Conservation (phyloP, 2,329 filamentous ascomycete species). For the Bipolaris cookei region DNA sequence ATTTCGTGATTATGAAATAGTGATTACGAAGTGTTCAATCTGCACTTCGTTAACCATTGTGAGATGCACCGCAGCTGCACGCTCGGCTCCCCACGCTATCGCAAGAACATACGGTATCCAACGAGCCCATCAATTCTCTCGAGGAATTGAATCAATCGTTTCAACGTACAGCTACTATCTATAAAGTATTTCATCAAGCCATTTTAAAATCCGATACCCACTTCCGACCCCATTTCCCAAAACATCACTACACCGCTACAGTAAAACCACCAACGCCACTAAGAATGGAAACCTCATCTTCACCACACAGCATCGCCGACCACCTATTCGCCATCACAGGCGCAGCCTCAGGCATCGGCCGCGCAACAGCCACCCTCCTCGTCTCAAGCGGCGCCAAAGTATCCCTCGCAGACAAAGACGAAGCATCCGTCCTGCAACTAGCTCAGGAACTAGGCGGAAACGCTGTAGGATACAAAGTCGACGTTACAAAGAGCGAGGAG, state of each 20-base stretch:
- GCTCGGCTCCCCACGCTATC: background rate
- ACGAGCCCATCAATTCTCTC: background rate
- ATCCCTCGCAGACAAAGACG: slow-evolving; percentile 15
- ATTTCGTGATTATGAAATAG: no score
- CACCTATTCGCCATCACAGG: slow-evolving; percentile 20
- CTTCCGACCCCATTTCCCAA: background rate
- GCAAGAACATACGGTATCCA: background rate
- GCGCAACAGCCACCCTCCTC: slow-evolving; percentile 14
- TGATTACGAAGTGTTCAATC: background rate
- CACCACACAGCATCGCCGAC: slow-evolving; percentile 1
- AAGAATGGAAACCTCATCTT: background rate
- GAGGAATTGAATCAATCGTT: background rate
- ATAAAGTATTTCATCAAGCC: no score
- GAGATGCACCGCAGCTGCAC: slow-evolving; percentile 1
- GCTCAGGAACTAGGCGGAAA: slow-evolving; percentile 13
- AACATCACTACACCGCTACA: background rate
- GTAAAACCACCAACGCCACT: background rate
- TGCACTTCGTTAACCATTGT: background rate
- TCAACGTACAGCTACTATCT: no score
- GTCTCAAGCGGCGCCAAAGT: slow-evolving; percentile 7
- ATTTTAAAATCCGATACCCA: background rate
- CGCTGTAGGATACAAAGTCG: slow-evolving; percentile 26
- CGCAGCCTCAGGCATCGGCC: slow-evolving; percentile 22
- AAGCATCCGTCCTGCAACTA: slow-evolving; percentile 20
- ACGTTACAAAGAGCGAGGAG: slow-evolving; percentile 43